Evolutionary conservation across 352 stramenopile species (phyloP), one percentile per base, ranked within the genome.

Genomic region (Pythium plurisporium): DNA sequence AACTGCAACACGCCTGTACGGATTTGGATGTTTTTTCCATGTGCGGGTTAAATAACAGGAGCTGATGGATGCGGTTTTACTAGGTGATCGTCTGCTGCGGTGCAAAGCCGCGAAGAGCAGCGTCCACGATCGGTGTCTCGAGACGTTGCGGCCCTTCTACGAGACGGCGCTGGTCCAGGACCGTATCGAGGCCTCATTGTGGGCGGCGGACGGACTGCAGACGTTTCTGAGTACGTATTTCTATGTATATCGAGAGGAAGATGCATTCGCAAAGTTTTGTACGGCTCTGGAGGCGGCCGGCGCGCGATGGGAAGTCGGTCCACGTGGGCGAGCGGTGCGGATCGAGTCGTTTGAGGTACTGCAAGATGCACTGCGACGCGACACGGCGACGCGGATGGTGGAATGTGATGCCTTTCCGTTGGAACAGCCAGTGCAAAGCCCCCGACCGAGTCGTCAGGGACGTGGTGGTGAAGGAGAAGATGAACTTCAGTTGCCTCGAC

Each of bases 331-430:
- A 14, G 3, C n/a, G 15, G 25, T 59, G n/a, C 1, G 14, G 22
- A 47, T 49, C 20, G 54, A 60, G 34, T 65, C 64, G 8, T 81
- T 84, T 56, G 69, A 74, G 25, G 51, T 45, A 19, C 54, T 83
- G 20, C 80, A 75, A 50, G 36, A 60, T 11, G 73, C 76, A 45
- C 38, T 87, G 37, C 43, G 69, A 43, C 69, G 72, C 20, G 70
- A 78, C 38, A 50, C 56, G 20, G 60, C 55, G 30, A 67, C 68
- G 23, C 65, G 77, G 12, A 54, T 86, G 38, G 49, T 64, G 1
- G 55, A 58, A n/a, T 75, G 74, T 25, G 73, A 80, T 23, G 49
- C 62, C 5, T 71, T 70, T 41, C 62, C 74, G 11, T 52, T 83
- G 4, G 65, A 79, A 34, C 27, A 54, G 0, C 61, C 62, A 42